phyloP scores from a whole-genome alignment of 2,329 filamentous ascomycete species.

The Venturia effusa region DNA sequence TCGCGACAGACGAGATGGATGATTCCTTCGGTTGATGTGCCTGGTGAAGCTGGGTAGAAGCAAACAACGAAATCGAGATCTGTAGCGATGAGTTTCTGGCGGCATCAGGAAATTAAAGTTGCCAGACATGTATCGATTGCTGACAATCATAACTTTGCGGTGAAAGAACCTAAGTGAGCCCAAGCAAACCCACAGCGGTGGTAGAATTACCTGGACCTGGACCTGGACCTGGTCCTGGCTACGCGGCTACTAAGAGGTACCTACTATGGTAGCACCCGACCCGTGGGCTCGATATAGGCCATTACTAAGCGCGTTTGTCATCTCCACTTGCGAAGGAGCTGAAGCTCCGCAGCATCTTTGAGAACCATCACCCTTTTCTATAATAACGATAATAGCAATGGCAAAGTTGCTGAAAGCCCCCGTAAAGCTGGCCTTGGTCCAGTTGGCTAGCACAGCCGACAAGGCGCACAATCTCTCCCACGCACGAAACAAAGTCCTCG shows the following conservation, averaged over 20 bases:
- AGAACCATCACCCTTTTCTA: background rate
- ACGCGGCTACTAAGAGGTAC: too few relatives aligned
- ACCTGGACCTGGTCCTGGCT: too few relatives aligned
- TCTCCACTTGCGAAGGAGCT: too few relatives aligned
- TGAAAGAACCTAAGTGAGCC: too few relatives aligned
- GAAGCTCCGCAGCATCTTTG: background rate
- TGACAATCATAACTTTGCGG: too few relatives aligned
- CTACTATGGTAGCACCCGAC: background rate
- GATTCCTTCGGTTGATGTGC: background rate
- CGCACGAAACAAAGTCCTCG: conserved; percentile 71
- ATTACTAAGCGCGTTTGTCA: background rate
- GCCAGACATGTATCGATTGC: too few relatives aligned
- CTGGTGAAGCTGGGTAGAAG: too few relatives aligned
- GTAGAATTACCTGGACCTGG: too few relatives aligned
- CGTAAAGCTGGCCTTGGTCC: conserved; percentile 27
- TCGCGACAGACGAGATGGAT: background rate
- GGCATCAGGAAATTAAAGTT: too few relatives aligned
- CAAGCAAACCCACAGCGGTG: too few relatives aligned
- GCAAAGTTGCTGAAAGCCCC: conserved; percentile 23
- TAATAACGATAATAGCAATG: background rate
- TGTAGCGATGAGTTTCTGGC: too few relatives aligned
- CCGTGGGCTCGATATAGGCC: background rate
- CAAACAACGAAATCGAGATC: too few relatives aligned
- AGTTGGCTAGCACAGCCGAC: conserved; percentile 51
- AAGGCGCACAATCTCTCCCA: conserved; percentile 75